Conservation (phyloP, 2,329 filamentous ascomycete species). For the Coleophoma cylindrospora region DNA sequence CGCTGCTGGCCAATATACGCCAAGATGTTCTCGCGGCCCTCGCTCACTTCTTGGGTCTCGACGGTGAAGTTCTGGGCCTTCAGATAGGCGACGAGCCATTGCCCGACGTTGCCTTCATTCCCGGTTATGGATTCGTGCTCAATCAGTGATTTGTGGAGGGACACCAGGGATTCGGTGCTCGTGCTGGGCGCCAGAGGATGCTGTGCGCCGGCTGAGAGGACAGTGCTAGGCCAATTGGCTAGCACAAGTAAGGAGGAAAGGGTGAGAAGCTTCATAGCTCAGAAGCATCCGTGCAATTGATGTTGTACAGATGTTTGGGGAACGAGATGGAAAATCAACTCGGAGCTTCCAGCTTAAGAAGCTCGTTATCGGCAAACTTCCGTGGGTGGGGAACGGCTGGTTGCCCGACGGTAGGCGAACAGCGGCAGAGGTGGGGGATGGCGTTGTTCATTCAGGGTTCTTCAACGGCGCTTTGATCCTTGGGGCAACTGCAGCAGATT, state of each 20-base stretch:
- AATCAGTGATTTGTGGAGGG: conserved; percentile 58
- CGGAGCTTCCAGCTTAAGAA: no score
- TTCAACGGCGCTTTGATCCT: no score
- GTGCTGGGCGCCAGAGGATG: conserved; percentile 5
- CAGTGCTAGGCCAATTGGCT: conserved; percentile 5
- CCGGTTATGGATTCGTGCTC: conserved; percentile 57
- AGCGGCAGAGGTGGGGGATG: no score
- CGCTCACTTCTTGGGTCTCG: conserved; percentile 45
- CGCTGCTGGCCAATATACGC: conserved; percentile 48
- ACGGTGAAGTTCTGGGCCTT: conserved; percentile 53
- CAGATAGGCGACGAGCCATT: conserved; percentile 54
- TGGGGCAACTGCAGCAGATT: no score
- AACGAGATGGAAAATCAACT: no score
- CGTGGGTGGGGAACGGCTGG: no score
- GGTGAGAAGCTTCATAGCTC: conserved; percentile 14
- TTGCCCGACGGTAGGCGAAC: no score
- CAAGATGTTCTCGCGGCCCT: conserved; percentile 48
- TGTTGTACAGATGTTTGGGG: no score
- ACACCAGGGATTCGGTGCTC: conserved; percentile 35
- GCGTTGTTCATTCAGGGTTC: no score
- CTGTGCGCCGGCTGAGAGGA: conserved; percentile 11
- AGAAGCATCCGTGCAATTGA: no score
- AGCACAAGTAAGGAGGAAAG: conserved; percentile 10
- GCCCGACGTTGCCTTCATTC: conserved; percentile 53
- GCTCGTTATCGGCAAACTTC: no score